Evolutionary conservation across 2,329 filamentous ascomycete species (phyloP).

Genomic region (Diaporthe vaccinii): DNA sequence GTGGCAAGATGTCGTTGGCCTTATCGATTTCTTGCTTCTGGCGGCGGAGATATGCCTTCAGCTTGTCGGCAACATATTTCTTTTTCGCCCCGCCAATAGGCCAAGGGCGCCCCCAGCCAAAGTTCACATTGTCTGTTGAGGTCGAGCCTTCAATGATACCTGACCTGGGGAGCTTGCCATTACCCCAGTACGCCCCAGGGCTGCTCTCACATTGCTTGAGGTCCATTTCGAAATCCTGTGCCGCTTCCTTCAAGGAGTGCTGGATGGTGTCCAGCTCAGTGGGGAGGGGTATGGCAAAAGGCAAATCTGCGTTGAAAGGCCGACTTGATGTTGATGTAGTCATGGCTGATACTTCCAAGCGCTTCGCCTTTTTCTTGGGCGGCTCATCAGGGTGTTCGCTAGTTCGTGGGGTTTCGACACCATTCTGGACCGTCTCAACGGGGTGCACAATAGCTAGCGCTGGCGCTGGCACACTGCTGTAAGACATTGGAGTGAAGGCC

Average conservation of each 20-base stretch:
- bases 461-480: background rate
- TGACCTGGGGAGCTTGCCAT: conserved; percentile 46
- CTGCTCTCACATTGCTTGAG: conserved; percentile 19
- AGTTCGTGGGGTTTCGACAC: background rate
- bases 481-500: conserved; percentile 22
- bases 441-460: background rate
- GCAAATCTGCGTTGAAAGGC: conserved; percentile 24
- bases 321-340: conserved; percentile 42
- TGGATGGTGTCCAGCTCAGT: conserved; percentile 34
- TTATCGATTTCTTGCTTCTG: conserved; percentile 26
- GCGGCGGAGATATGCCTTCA: conserved; percentile 56
- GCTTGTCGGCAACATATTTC: conserved; percentile 56
- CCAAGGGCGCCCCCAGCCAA: conserved; percentile 47
- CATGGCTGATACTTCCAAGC: conserved; percentile 48
- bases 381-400: conserved; percentile 6
- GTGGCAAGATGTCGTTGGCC: conserved; percentile 59
- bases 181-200: conserved; percentile 53
- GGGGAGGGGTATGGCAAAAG: conserved; percentile 34
- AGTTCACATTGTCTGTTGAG: conserved; percentile 41
- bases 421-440: background rate
- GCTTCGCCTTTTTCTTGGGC: conserved; percentile 48
- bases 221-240: conserved; percentile 31
- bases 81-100: conserved; percentile 58
- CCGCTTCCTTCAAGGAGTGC: background rate
- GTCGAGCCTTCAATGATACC: conserved; percentile 32